Base-by-base conservation (phyloP, 1,284 basidiomycete genomes). In the Ustilago sp. region DNA sequence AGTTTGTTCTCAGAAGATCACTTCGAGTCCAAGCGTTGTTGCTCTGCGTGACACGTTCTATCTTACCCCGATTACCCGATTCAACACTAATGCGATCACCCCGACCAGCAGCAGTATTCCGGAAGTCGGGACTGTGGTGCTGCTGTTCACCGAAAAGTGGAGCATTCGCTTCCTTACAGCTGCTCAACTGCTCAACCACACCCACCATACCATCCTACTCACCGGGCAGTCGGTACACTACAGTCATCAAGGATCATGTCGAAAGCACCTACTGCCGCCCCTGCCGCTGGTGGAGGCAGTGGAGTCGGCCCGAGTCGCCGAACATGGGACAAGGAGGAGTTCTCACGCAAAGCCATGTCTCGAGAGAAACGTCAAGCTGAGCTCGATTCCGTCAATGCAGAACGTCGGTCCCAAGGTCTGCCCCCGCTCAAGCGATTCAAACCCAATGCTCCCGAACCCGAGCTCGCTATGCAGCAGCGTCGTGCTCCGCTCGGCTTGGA, bases 301-400 rank as follows among this genome's bases (percentile, higher is more conserved):
- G 82, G 81, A 35, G 83, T 83, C 3, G 83, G 82, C 1, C 80
- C 83, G 15, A 68, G 63, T n/a, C 74, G 83, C 34, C 64, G 83
- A 1, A 78, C 77, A 3, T 85, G 83, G 83, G 83, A 85, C 70
- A 68, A 74, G 35, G 79, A 79, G 17, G 80, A 81, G 41, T 83
- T 79, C 47, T 54, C 75, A 4, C 58, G 69, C 56, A 81, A 75
- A 52, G 83, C 81, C n/a, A 61, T 78, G 34, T 80, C 77, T 17
- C 63, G 81, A 9, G 82, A 85, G 56, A 72, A 79, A n/a, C 74
- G 80, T 43, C 73, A 79, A 31, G 68, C 70, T 12, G 82, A 85
- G 63, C 71, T 75, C 28, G 80, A 79, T 38, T 41, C 68, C 3
- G 68, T 83, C 74, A 81, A 81, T 47, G 76, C 80, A 34, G 68